Conservation (phyloP, 2,329 filamentous ascomycete species). For the Aureobasidium mangrovei region DNA sequence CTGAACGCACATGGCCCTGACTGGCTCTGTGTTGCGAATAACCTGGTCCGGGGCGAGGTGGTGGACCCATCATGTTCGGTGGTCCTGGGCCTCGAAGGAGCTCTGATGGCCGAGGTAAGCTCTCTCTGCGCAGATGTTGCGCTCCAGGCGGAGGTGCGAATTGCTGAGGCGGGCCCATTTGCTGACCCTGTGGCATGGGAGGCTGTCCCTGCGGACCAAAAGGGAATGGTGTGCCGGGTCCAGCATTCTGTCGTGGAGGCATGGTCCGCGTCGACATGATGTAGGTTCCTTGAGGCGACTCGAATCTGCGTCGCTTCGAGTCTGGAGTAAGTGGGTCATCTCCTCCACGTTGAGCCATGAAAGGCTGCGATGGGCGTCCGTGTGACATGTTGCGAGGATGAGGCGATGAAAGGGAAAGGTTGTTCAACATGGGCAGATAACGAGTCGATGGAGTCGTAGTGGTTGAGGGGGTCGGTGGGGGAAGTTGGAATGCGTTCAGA, state of each 20-base stretch:
- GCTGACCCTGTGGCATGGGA: slow-evolving; percentile 27
- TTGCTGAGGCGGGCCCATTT: slow-evolving; percentile 32
- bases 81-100: slow-evolving; percentile 23
- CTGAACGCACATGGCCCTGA: slow-evolving; percentile 18
- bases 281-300: slow-evolving; percentile 34
- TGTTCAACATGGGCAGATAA: slow-evolving; percentile 28
- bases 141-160: slow-evolving; percentile 24
- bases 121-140: slow-evolving; percentile 27
- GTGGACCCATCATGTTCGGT: slow-evolving; percentile 45
- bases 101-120: slow-evolving; percentile 35
- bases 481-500: slow-evolving; percentile 16
- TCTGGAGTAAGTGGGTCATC: slow-evolving; percentile 42
- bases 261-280: slow-evolving; percentile 31
- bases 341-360: slow-evolving; percentile 21
- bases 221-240: slow-evolving; percentile 32
- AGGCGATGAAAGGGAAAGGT: slow-evolving; percentile 29
- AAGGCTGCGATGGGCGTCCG: slow-evolving; percentile 4
- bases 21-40: slow-evolving; percentile 27
- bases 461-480: slow-evolving; percentile 24
- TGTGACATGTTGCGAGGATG: slow-evolving; percentile 18
- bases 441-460: slow-evolving; percentile 27
- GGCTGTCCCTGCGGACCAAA: slow-evolving; percentile 17
- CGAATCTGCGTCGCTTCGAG: slow-evolving; percentile 54
- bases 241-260: slow-evolving; percentile 24
- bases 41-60: slow-evolving; percentile 39